Percentiles rank a stretch among this genome's conserved stretches.
Conservation (phyloP, 768 basidiomycete genomes). For the Wakefieldia striispora region DNA sequence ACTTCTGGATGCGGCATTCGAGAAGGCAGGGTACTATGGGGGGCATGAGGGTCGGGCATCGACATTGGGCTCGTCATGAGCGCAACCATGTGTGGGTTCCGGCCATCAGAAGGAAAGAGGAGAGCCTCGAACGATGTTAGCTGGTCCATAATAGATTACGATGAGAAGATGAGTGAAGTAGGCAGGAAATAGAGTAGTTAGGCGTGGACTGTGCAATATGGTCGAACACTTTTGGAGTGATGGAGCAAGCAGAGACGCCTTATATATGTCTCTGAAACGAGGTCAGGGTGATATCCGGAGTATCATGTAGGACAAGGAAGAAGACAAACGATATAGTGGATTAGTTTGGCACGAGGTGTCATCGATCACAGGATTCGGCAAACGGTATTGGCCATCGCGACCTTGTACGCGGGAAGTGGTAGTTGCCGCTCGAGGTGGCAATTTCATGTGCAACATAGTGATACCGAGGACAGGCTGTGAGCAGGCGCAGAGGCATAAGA, state of each 20-base stretch:
- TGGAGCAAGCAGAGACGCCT: slow-evolving; percentile 18
- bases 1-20: slow-evolving; percentile 82
- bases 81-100: slow-evolving; percentile 67
- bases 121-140: slow-evolving; percentile 65
- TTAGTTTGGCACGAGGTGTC: slow-evolving; percentile 38
- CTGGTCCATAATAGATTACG: slow-evolving; percentile 53
- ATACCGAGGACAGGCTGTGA: neutral
- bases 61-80: slow-evolving; percentile 69
- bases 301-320: slow-evolving; percentile 22
- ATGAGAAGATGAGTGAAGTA: slow-evolving; percentile 10
- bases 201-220: slow-evolving; percentile 19
- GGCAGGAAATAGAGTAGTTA: slow-evolving; percentile 19
- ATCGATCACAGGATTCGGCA: slow-evolving; percentile 21
- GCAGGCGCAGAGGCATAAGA: slow-evolving; percentile 2
- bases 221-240: slow-evolving; percentile 20
- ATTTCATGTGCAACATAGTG: slow-evolving; percentile 19
- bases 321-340: slow-evolving; percentile 26
- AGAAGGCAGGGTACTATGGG: slow-evolving; percentile 45
- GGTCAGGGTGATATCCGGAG: slow-evolving; percentile 34
- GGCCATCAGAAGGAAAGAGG: slow-evolving; percentile 75
- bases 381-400: slow-evolving; percentile 6
- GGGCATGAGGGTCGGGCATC: slow-evolving; percentile 42
- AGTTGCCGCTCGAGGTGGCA: neutral
- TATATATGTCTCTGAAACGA: slow-evolving; percentile 39
- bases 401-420: slow-evolving; percentile 3